Base-by-base conservation (phyloP, 2,329 filamentous ascomycete species). In the Xylariales sp. region DNA sequence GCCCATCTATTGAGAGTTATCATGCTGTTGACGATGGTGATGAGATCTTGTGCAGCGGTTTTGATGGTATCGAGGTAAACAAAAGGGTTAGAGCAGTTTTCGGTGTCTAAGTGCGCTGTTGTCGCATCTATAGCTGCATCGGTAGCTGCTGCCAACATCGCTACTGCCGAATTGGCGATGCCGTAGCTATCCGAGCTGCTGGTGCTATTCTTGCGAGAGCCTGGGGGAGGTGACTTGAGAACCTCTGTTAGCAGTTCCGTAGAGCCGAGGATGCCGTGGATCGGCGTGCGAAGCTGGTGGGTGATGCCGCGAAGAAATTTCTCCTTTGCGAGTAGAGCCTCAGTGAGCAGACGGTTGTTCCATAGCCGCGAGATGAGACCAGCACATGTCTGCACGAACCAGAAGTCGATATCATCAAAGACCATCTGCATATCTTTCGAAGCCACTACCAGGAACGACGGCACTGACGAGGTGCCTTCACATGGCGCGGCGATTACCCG, bases 281-380 rank as follows among this genome's bases (percentile, higher is more conserved):
- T 68, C 0, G 68, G 68, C 1, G 68, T 72, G 25, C 68, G 58
- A 1, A 72, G 59, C 24, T 70, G 65, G 37, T 72, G 68, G 0
- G 65, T 69, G 7, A 71, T 60, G 0, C 66, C 63, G 4, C 67
- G 56, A 1, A 71, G 50, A 38, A 72, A 72, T 4, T 49, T 59
- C 2, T 69, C 65, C 37, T 70, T 70, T 0, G 65, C 64, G 11
- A 50, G 48, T 40, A 69, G 55, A 0, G 63, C 67, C 42, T 71
- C 65, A 17, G 56, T 47, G 0, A 70, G 45, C 11, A 60, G 45
- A 3, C 46, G 51, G 14, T 62, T 58, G 19, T 70, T 67, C 48
- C 60, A 61, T 15, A 53, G 55, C 4, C 61, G 56, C 4, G 59
- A 59, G 6, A 69, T 46, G 2, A 67, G 50, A 5, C 47, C 45